Evolutionary conservation across 179 eudicot genomes (phyloP).

Genomic region (Camellia oleifera): DNA sequence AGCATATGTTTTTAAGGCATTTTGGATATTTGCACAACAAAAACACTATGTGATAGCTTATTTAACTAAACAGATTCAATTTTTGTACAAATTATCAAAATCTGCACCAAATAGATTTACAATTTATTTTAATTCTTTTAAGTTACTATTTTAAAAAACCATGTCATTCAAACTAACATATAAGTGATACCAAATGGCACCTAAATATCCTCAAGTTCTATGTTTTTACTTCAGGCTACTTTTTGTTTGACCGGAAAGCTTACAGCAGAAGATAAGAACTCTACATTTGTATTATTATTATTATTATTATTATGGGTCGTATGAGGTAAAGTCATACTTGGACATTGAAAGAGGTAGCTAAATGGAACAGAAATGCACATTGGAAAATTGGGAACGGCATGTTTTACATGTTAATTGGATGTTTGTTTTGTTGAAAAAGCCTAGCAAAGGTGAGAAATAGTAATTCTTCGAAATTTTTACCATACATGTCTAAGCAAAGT

Average conservation of each 20-base stretch:
- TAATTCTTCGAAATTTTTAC: background rate
- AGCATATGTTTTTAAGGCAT: too few species aligned
- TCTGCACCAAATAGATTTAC: too few species aligned
- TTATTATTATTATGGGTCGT: background rate
- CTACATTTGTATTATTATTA: background rate
- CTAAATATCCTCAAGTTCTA: too few species aligned
- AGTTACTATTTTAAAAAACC: too few species aligned
- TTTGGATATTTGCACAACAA: too few species aligned
- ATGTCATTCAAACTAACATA: too few species aligned
- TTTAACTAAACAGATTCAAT: too few species aligned
- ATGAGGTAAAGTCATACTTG: background rate
- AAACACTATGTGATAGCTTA: too few species aligned
- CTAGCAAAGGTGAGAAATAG: background rate
- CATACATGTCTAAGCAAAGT: background rate
- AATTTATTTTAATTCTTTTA: too few species aligned
- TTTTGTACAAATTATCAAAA: too few species aligned
- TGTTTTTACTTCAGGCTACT: background rate
- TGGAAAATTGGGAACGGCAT: background rate
- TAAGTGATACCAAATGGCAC: too few species aligned
- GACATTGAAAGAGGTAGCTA: background rate
- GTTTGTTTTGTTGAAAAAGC: background rate
- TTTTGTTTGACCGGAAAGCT: background rate
- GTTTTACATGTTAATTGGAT: background rate
- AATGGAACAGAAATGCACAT: background rate
- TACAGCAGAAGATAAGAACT: background rate